These are phyloP conservation scores for Metschnikowia lachancei DNA, from an alignment of 805 yeast species.

Conservation along the genomic window DNA sequence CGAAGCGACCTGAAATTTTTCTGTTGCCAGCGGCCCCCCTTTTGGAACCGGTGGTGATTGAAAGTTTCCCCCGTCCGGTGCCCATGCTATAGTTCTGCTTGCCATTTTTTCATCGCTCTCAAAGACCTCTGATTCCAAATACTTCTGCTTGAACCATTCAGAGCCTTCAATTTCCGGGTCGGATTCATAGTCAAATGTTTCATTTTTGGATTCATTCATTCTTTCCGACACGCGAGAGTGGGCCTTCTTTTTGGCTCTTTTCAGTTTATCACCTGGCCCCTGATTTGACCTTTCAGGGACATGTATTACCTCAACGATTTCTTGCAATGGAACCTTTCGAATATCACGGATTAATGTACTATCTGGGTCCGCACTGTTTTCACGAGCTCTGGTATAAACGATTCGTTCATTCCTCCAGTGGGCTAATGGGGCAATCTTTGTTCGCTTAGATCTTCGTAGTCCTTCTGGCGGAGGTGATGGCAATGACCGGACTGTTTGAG, in stretches of 20 bases:
- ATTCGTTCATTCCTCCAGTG: slow-evolving; percentile 82
- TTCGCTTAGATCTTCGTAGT: slow-evolving; percentile 62
- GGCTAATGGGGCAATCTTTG: slow-evolving; percentile 67
- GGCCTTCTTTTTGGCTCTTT: slow-evolving; percentile 1
- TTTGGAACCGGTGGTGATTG: slow-evolving; percentile 32
- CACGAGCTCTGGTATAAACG: slow-evolving; percentile 47
- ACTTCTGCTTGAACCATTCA: slow-evolving; percentile 49
- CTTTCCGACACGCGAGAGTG: slow-evolving; percentile 11
- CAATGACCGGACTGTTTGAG: slow-evolving; percentile 18
- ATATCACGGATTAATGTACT: slow-evolving; percentile 35
- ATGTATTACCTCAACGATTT: slow-evolving; percentile 58
- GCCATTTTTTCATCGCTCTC: slow-evolving; percentile 35
- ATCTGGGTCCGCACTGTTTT: slow-evolving; percentile 42
- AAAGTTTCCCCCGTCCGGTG: slow-evolving; percentile 52
- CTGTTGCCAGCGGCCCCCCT: slow-evolving; percentile 34
- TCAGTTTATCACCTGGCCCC: slow-evolving; percentile 1
- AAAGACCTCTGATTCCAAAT: slow-evolving; percentile 46
- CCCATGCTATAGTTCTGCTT: slow-evolving; percentile 59
- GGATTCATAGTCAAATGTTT: slow-evolving; percentile 31
- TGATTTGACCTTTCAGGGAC: slow-evolving; percentile 32
- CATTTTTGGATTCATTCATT: slow-evolving; percentile 15
- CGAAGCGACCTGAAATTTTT: slow-evolving; percentile 60
- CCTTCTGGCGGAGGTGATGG: slow-evolving; percentile 49
- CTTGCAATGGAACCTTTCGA: slow-evolving; percentile 47
- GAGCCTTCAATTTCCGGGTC: slow-evolving; percentile 47